phyloP scores from a whole-genome alignment of 495 filamentous ascomycete genomes.

The Tirmania nivea region DNA sequence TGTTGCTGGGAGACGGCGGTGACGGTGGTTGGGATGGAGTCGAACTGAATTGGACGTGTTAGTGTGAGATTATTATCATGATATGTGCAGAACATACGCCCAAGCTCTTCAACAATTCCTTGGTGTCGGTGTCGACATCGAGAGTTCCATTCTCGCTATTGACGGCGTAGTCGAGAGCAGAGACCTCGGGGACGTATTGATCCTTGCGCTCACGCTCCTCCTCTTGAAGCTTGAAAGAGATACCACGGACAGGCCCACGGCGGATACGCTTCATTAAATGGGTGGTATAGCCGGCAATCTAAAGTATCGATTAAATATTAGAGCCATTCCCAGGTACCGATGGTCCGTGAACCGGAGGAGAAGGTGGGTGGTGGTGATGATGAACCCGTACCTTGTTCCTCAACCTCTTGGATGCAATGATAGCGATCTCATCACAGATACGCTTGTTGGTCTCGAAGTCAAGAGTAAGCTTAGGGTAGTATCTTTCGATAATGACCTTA shows the following conservation, averaged over 20 bases:
- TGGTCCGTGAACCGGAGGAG: no score
- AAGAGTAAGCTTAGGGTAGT: slow-evolving; percentile 95
- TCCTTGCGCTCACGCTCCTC: slow-evolving; percentile 99
- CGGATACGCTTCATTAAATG: slow-evolving; percentile 98
- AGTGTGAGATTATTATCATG: neutral
- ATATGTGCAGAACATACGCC: slow-evolving; percentile 46
- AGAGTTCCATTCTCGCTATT: slow-evolving; percentile 73
- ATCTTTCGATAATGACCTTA: slow-evolving; percentile 99
- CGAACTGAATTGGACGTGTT: slow-evolving; percentile 42
- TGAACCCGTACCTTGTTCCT: slow-evolving; percentile 66
- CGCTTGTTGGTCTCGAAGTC: slow-evolving; percentile 99
- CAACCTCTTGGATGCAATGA: slow-evolving; percentile 93
- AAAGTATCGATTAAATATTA: neutral
- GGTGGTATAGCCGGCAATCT: slow-evolving; percentile 98
- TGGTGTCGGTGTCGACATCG: slow-evolving; percentile 90
- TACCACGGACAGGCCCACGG: slow-evolving; percentile 95
- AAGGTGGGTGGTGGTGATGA: neutral
- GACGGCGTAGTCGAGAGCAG: slow-evolving; percentile 90
- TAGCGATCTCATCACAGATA: slow-evolving; percentile 99
- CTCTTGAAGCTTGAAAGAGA: slow-evolving; percentile 99
- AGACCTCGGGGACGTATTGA: slow-evolving; percentile 98
- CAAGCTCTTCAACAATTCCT: slow-evolving; percentile 92
- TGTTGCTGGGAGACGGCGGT: slow-evolving; percentile 76
- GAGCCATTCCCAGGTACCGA: no score
- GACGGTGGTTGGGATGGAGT: slow-evolving; percentile 88